phyloP scores from a whole-genome alignment of 2,329 filamentous ascomycete species.

The Teratosphaeria epicoccoides region DNA sequence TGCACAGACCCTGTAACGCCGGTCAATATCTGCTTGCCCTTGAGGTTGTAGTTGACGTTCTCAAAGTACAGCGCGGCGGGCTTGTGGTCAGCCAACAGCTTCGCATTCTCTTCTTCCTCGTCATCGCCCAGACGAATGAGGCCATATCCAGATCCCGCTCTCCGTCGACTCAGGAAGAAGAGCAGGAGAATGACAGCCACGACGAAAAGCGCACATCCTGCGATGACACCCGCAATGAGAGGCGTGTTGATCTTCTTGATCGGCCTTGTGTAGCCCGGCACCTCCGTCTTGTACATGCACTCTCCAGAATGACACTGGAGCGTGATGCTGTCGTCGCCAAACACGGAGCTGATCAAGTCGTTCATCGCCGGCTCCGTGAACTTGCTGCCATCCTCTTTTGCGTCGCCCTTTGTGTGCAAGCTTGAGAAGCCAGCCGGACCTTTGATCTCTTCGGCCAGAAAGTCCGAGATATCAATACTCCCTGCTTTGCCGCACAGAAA shows the following conservation, averaged over 20 bases:
- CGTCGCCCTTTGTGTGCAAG: slow-evolving; percentile 42
- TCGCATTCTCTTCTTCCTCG: slow-evolving; percentile 71
- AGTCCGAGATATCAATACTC: slow-evolving; percentile 85
- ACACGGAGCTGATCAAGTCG: slow-evolving; percentile 73
- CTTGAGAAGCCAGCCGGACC: slow-evolving; percentile 81
- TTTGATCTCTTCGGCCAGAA: slow-evolving; percentile 69
- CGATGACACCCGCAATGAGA: slow-evolving; percentile 87
- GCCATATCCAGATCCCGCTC: slow-evolving; percentile 48
- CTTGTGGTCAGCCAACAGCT: slow-evolving; percentile 84
- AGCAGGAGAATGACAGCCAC: slow-evolving; percentile 73
- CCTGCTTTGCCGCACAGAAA: slow-evolving; percentile 91
- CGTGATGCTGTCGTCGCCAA: slow-evolving; percentile 83
- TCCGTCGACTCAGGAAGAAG: slow-evolving; percentile 80
- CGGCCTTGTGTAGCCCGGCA: slow-evolving; percentile 79
- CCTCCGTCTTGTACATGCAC: slow-evolving; percentile 83
- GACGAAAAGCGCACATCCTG: slow-evolving; percentile 72
- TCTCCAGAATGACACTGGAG: slow-evolving; percentile 77
- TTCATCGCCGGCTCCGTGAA: slow-evolving; percentile 94
- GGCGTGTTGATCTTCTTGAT: slow-evolving; percentile 95
- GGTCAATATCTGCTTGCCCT: slow-evolving; percentile 74
- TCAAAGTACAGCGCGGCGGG: slow-evolving; percentile 82
- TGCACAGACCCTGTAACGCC: slow-evolving; percentile 77
- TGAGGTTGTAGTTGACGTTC: slow-evolving; percentile 75
- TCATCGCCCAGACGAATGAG: slow-evolving; percentile 71
- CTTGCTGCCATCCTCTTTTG: slow-evolving; percentile 59